These are phyloP conservation scores for Colletotrichum cuscutae DNA, from an alignment of 2,329 filamentous ascomycete genomes.

Conservation along the genomic window DNA sequence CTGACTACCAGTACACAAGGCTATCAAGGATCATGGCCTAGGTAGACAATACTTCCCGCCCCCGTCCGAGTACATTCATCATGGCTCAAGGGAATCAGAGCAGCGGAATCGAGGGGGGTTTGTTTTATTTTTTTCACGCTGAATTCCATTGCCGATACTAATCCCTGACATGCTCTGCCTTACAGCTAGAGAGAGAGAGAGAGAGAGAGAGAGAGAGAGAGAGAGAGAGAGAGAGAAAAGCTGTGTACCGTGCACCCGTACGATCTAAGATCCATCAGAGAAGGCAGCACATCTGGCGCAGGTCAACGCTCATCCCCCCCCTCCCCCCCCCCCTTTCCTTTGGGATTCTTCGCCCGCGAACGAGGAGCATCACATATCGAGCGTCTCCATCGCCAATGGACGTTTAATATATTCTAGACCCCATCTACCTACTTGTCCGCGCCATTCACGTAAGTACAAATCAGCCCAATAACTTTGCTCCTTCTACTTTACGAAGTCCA, in stretches of 20 bases:
- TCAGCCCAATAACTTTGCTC: neutral
- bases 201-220: too few species aligned
- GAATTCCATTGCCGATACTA: neutral
- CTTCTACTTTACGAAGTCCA: neutral
- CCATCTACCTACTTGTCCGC: neutral
- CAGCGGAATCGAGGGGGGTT: neutral
- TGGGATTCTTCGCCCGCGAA: neutral
- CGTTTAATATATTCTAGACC: conserved; percentile 11
- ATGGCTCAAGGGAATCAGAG: conserved; percentile 1
- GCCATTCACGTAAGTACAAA: neutral
- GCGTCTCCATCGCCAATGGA: conserved; percentile 4
- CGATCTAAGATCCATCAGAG: neutral
- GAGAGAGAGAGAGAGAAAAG: neutral
- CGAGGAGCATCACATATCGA: neutral
- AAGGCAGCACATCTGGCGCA: neutral
- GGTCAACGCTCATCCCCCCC: neutral
- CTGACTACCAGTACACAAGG: neutral
- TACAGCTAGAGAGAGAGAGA: neutral
- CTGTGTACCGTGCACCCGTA: conserved; percentile 15
- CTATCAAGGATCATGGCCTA: neutral
- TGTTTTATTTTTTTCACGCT: neutral
- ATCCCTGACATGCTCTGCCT: conserved; percentile 7
- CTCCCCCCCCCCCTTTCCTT: neutral
- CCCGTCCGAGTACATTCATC: neutral
- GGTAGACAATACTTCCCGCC: neutral